Evolutionary conservation across 441 rosid genomes (phyloP).

Genomic region (Gossypium schwendimanii): DNA sequence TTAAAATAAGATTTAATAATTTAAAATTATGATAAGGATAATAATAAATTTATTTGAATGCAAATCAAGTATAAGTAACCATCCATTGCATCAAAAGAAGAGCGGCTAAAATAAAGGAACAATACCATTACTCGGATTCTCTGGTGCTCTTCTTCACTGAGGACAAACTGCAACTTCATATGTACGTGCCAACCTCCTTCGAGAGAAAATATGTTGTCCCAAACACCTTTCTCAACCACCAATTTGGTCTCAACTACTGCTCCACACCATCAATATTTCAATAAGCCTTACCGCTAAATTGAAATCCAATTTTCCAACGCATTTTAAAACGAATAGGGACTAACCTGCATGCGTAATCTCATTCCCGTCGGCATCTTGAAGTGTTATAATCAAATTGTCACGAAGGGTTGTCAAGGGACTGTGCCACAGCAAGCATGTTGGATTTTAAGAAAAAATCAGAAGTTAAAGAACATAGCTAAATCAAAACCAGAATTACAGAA

Average conservation of each 20-base stretch:
- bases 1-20: too few species aligned
- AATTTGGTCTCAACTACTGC: slow-evolving; percentile 62
- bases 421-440: slow-evolving; percentile 22
- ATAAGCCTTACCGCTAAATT: slow-evolving; percentile 8
- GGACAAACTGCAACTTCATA: slow-evolving; percentile 73
- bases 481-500: neutral
- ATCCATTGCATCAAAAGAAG: neutral
- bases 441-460: slow-evolving; percentile 9
- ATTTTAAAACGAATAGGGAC: neutral
- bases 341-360: slow-evolving; percentile 58
- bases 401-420: slow-evolving; percentile 69
- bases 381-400: slow-evolving; percentile 53
- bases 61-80: neutral
- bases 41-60: too few species aligned
- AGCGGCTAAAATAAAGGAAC: neutral
- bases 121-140: slow-evolving; percentile 45
- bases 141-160: slow-evolving; percentile 68
- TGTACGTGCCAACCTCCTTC: slow-evolving; percentile 67
- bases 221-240: slow-evolving; percentile 63
- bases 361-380: slow-evolving; percentile 55
- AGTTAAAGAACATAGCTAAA: neutral
- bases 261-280: slow-evolving; percentile 13
- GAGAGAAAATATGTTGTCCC: slow-evolving; percentile 58
- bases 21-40: too few species aligned
- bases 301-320: neutral